Conservation (phyloP, 1,284 basidiomycete genomes). For the Calocybe gambosa region DNA sequence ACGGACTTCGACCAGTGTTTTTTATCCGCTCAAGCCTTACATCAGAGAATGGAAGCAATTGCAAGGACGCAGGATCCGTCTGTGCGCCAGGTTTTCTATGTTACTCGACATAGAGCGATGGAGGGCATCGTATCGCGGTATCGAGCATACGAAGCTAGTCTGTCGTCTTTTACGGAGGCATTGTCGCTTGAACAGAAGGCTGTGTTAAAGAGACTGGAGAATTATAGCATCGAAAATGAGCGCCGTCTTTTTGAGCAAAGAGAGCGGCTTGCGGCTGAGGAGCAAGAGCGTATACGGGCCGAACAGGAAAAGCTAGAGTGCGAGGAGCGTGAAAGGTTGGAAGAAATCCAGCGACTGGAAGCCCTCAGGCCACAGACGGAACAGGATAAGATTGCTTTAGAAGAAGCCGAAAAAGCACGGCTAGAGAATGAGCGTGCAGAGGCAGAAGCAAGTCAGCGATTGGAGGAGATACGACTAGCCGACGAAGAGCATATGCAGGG, state of each 20-base stretch:
- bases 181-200: slow-evolving; percentile 29
- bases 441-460: slow-evolving; percentile 21
- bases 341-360: slow-evolving; percentile 20
- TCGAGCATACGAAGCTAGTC: slow-evolving; percentile 40
- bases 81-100: slow-evolving; percentile 39
- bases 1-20: slow-evolving; percentile 41
- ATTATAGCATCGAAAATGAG: slow-evolving; percentile 29
- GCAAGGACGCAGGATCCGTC: slow-evolving; percentile 34
- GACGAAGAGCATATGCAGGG: slow-evolving; percentile 24
- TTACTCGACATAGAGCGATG: slow-evolving; percentile 38
- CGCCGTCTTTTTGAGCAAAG: slow-evolving; percentile 25
- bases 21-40: slow-evolving; percentile 43
- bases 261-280: slow-evolving; percentile 12
- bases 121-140: slow-evolving; percentile 47
- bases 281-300: slow-evolving; percentile 11
- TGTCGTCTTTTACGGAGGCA: slow-evolving; percentile 31
- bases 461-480: slow-evolving; percentile 24
- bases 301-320: slow-evolving; percentile 21
- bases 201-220: slow-evolving; percentile 28
- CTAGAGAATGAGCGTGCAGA: slow-evolving; percentile 22
- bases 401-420: slow-evolving; percentile 19
- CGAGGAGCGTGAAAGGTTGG: slow-evolving; percentile 22
- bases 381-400: slow-evolving; percentile 18
- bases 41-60: slow-evolving; percentile 44
- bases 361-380: slow-evolving; percentile 16